A percentile compares a stretch with the other conserved stretches of the same genome.
Evolutionary conservation across 2,329 filamentous ascomycete species (phyloP).

Genomic region (Arachnopeziza araneosa): DNA sequence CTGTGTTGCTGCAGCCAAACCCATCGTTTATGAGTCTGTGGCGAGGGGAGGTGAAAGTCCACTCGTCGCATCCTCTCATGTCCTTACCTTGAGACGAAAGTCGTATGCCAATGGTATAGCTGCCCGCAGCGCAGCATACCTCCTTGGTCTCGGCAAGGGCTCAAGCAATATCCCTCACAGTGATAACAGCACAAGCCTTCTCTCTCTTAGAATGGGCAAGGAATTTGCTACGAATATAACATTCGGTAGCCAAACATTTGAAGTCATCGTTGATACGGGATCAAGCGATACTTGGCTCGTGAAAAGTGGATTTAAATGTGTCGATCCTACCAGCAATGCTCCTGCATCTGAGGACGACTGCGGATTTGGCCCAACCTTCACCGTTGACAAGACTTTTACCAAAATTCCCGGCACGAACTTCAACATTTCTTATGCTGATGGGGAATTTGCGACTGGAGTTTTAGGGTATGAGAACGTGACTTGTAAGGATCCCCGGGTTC

Average conservation of each 20-base stretch:
- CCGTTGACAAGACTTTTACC: conserved; percentile 30
- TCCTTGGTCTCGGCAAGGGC: background rate
- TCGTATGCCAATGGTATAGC: conserved; percentile 2
- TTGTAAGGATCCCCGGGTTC: conserved; percentile 41
- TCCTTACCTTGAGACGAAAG: conserved; percentile 3
- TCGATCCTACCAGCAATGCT: conserved; percentile 21
- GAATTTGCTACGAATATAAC: conserved; percentile 7
- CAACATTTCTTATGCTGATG: conserved; percentile 40
- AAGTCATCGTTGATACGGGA: conserved; percentile 39
- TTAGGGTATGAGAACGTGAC: conserved; percentile 34
- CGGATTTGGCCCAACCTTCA: conserved; percentile 13
- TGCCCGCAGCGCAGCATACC: conserved; percentile 4
- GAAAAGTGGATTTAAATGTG: conserved; percentile 31
- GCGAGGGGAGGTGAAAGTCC: background rate
- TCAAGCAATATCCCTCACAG: background rate
- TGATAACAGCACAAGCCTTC: background rate
- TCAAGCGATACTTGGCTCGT: conserved; percentile 43
- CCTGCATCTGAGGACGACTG: conserved; percentile 7
- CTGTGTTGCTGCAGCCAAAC: background rate
- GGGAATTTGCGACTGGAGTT: conserved; percentile 35
- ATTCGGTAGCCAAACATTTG: conserved; percentile 5
- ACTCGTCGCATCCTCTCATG: conserved; percentile 1
- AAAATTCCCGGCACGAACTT: conserved; percentile 37
- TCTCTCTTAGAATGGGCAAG: background rate
- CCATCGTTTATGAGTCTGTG: background rate